Evolutionary conservation across 208 protist genomes (phyloP), one percentile per base, ranked within the genome.

Genomic region (Acanthamoeba divionensis): DNA sequence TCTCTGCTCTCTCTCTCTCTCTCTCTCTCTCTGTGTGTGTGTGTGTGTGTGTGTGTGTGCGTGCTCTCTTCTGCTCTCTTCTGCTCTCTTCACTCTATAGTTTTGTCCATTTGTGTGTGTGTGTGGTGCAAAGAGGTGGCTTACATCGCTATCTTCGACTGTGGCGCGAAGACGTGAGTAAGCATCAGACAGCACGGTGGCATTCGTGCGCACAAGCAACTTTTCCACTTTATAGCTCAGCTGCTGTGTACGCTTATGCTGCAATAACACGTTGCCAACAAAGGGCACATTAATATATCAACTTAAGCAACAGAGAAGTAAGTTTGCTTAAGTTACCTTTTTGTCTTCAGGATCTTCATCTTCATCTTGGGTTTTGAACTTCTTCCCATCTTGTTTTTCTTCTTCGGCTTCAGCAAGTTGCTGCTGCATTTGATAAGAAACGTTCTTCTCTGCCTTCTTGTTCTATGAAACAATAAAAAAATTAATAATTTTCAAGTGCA

Each of bases 361-460:
- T 6, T 62, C 29, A 26, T 90, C 65, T 21, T 73, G n/a, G n/a
- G n/a, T n/a, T n/a, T n/a, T n/a, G n/a, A n/a, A n/a, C n/a, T n/a
- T n/a, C n/a, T n/a, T n/a, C n/a, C n/a, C 86, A 0, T 87, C 67
- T 1, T 89, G 44, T 15, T 94, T 86, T 24, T 93, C 93, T 1
- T 92, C 86, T 8, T 90, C 83, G 6, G 79, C 92, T 2, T 93
- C 91, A 0, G 69, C 92, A 26, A 65, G 55, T 1, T 48, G 26
- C 62, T 90, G 21, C n/a, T 45, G 62, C 54, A 57, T 90, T 8
- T 75, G 87, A 24, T 44, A 67, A 7, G 41, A 29, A n/a, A 48
- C n/a, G 57, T 54, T 82, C 24, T 90, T 87, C n/a, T 82, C 60
- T 7, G 87, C 89, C 38, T 96, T 93, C 18, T 93, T 67, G 31